Evolutionary conservation across 176 grass and related monocot species (phyloP).

Genomic region (Juncus inflexus): DNA sequence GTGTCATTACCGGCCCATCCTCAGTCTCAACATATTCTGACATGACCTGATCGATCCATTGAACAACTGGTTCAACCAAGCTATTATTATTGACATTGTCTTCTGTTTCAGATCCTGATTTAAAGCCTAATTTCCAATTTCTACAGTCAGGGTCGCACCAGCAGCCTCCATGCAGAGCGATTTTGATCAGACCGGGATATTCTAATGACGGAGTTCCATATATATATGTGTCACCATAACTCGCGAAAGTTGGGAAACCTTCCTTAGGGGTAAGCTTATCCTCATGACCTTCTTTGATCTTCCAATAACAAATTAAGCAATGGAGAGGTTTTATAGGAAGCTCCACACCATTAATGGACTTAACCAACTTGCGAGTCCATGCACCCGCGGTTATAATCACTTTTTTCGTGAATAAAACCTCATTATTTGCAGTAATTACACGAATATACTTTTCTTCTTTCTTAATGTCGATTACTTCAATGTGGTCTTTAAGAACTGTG

Average conservation of each 20-base stretch:
- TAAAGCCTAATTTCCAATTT: slow-evolving; percentile 43
- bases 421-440: slow-evolving; percentile 32
- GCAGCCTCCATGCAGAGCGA: slow-evolving; percentile 62
- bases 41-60: slow-evolving; percentile 62
- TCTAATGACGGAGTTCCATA: slow-evolving; percentile 84
- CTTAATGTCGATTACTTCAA: slow-evolving; percentile 41
- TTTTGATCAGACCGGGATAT: slow-evolving; percentile 83
- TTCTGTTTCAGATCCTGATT: slow-evolving; percentile 2
- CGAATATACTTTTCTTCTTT: slow-evolving; percentile 28
- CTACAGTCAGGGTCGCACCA: slow-evolving; percentile 66
- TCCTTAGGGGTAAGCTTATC: slow-evolving; percentile 34
- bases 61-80: slow-evolving; percentile 42
- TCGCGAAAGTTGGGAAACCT: slow-evolving; percentile 88
- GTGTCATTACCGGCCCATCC: slow-evolving; percentile 51
- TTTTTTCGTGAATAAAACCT: slow-evolving; percentile 45
- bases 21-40: slow-evolving; percentile 39
- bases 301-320: slow-evolving; percentile 79
- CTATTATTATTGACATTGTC: neutral
- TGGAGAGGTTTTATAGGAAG: slow-evolving; percentile 69
- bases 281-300: slow-evolving; percentile 46
- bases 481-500: slow-evolving; percentile 50
- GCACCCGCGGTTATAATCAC: slow-evolving; percentile 60
- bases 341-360: slow-evolving; percentile 22
- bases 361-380: slow-evolving; percentile 54
- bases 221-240: slow-evolving; percentile 69